Conservation (phyloP, 2,329 filamentous ascomycete species). For the Drechslerella coelobrocha region DNA sequence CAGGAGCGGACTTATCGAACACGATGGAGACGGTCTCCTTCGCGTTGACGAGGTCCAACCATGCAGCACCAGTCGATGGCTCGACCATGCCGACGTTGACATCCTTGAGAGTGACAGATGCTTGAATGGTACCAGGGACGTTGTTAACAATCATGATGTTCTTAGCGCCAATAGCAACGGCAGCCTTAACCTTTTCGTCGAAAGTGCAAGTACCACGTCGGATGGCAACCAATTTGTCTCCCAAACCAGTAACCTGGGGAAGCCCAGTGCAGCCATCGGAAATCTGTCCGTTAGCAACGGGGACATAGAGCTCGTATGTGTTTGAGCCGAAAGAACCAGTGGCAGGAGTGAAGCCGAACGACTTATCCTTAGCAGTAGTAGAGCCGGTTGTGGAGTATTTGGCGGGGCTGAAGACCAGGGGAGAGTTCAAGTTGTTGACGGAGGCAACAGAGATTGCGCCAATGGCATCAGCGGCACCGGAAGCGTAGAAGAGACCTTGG, state of each 20-base stretch:
- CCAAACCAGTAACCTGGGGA: constrained; percentile 66
- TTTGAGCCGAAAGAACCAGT: constrained; percentile 50
- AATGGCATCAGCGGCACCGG: constrained; percentile 59
- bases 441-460: constrained; percentile 62
- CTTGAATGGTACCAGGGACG: constrained; percentile 43
- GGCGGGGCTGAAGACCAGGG: constrained; percentile 55
- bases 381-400: constrained; percentile 41
- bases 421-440: constrained; percentile 55
- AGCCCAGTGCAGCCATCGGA: constrained; percentile 65
- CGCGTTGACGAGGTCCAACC: constrained; percentile 27
- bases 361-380: constrained; percentile 54
- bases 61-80: constrained; percentile 37
- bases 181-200: constrained; percentile 64
- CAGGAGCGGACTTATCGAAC: constrained; percentile 27
- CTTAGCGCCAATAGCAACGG: constrained; percentile 65
- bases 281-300: constrained; percentile 53
- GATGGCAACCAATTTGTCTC: constrained; percentile 66
- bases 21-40: constrained; percentile 49
- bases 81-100: constrained; percentile 52
- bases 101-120: constrained; percentile 19
- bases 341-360: constrained; percentile 55
- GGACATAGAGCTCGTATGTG: constrained; percentile 33
- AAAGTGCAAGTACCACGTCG: constrained; percentile 68
- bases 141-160: constrained; percentile 70
- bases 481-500: constrained; percentile 62